Evolutionary conservation across 768 basidiomycete species (phyloP), one percentile per base, ranked within the genome.

Genomic region (Fibroporia radiculosa): DNA sequence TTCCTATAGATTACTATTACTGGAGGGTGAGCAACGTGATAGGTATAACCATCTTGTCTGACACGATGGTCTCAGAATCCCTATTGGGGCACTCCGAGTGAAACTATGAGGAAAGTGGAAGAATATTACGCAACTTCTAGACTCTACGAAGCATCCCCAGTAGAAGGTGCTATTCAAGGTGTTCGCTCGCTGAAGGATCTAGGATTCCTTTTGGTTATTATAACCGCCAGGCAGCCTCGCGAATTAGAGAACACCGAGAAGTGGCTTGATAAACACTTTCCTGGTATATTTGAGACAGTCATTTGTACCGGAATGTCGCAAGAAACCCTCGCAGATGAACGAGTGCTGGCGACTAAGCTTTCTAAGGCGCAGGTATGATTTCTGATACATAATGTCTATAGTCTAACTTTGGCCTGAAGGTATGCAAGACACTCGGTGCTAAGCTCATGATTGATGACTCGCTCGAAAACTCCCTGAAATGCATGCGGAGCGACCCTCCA

Each of bases 361-460:
- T 77, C 71, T 48, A 90, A 90, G 58, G 78, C 82, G n/a, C 77
- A 83, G 55, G 81, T 80, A 46, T 50, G 67, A n/a, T 55, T 10
- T 22, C 23, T n/a, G 8, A 18, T 19, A 35, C 10, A 8, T 31
- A n/a, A 8, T 31, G 29, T 39, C 37, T 31, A 6, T 20, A 34
- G 6, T 16, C 26, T 4, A 24, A 23, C 23, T 23, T 18, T 8
- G 8, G 10, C 8, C 29, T 31, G 10, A 31, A 84, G 80, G 76
- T 87, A 36, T 84, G 85, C 56, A 64, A 74, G 26, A 68, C 75
- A 47, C 63, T 89, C 14, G 71, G 72, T 13, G 82, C 86, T 10
- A 68, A 71, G 31, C 57, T 88, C 29, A 65, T 91, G 42, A 78
- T 91, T 47, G 88, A 91, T 61, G 88, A 91, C 64, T 87, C 85